Percentiles rank a stretch among this genome's conserved stretches.
Conservation (phyloP, 1,284 basidiomycete species). For the Xerocomus minutiporus region DNA sequence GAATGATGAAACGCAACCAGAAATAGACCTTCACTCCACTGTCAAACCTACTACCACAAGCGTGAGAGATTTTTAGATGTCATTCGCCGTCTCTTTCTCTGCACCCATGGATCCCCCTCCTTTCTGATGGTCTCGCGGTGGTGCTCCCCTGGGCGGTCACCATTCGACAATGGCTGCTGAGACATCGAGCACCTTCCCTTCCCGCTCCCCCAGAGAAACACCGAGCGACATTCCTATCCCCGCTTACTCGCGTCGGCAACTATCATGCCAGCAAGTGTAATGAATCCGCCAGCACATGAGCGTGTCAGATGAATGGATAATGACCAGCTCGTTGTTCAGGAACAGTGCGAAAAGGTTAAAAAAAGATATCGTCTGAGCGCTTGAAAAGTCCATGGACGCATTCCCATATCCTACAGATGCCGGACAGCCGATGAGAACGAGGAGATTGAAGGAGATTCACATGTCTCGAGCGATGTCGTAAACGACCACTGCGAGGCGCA, state of each 20-base stretch:
- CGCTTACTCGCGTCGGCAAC: conserved; percentile 1
- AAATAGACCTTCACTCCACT: neutral
- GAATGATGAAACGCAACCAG: neutral
- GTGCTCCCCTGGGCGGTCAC: conserved; percentile 10
- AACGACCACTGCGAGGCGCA: neutral
- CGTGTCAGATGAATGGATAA: neutral
- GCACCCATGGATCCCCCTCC: conserved; percentile 14
- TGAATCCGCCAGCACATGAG: neutral
- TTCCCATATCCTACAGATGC: neutral
- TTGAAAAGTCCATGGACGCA: neutral
- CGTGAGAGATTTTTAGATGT: conserved; percentile 1
- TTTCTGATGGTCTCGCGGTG: conserved; percentile 7
- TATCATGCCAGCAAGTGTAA: conserved; percentile 3
- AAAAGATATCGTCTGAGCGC: neutral
- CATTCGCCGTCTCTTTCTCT: conserved; percentile 8
- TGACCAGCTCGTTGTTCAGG: neutral
- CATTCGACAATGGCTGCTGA: neutral
- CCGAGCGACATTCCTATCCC: conserved; percentile 4
- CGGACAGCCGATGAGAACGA: neutral
- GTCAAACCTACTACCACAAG: neutral
- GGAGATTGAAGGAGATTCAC: neutral
- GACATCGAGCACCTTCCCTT: neutral
- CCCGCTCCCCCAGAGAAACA: neutral
- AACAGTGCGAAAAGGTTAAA: neutral
- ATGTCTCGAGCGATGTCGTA: too few relatives aligned